phyloP scores from a whole-genome alignment of 345 rosid species.

The Murraya paniculata region DNA sequence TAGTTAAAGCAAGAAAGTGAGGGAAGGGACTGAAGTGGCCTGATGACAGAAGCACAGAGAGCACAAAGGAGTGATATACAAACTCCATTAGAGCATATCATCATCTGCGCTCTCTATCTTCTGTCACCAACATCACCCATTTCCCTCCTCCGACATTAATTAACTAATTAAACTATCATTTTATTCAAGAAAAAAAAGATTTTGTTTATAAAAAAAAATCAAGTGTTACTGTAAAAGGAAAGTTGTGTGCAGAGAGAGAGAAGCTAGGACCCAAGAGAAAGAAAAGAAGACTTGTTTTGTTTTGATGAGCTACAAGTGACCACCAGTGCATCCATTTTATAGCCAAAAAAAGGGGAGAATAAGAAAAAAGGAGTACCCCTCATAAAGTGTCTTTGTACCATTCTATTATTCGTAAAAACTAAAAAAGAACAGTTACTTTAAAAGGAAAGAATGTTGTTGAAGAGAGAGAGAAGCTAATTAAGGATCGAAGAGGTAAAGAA shows the following conservation, averaged over 20 bases:
- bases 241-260: not conserved
- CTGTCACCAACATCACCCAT: not conserved
- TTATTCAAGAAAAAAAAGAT: not conserved
- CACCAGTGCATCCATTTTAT: constrained; percentile 35
- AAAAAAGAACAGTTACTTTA: constrained; percentile 21
- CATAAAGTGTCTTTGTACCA: constrained; percentile 8
- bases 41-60: constrained; percentile 94
- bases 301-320: constrained; percentile 20
- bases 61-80: constrained; percentile 83
- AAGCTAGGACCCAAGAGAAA: not conserved
- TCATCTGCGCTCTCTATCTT: constrained; percentile 78
- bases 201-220: not conserved
- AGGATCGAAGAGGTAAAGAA: not conserved
- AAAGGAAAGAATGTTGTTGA: constrained; percentile 24
- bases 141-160: not conserved
- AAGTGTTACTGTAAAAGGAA: constrained; percentile 35
- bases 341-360: constrained; percentile 14
- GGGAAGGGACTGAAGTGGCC: constrained; percentile 23
- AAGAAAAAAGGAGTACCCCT: not conserved
- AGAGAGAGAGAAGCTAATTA: not conserved
- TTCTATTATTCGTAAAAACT: not conserved
- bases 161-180: not conserved
- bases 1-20: not conserved
- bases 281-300: not conserved
- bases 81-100: constrained; percentile 43